phyloP scores from a whole-genome alignment of 768 basidiomycete genomes.

The Lactifluus pinguis region DNA sequence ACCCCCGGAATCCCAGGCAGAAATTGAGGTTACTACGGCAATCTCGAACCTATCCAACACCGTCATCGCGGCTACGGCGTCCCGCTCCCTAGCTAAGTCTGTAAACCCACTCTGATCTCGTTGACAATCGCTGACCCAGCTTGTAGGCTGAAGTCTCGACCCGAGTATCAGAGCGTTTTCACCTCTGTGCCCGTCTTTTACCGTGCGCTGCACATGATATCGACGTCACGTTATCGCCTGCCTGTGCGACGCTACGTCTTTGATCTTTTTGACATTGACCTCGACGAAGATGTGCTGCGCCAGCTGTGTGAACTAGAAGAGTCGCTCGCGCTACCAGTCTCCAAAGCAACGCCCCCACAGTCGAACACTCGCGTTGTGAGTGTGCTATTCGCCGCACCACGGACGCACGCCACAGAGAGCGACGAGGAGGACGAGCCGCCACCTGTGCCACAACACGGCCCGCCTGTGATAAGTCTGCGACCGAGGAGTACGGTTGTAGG shows the following conservation, averaged over 20 bases:
- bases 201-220: constrained; percentile 80
- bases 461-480: constrained; percentile 15
- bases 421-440: constrained; percentile 18
- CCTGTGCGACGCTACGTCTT: constrained; percentile 89
- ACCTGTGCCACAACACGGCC: neutral
- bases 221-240: constrained; percentile 81
- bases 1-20: constrained; percentile 57
- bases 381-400: constrained; percentile 17
- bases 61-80: constrained; percentile 91
- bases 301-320: constrained; percentile 44
- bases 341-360: constrained; percentile 24
- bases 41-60: constrained; percentile 94
- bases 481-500: constrained; percentile 18
- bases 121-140: neutral
- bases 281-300: constrained; percentile 53
- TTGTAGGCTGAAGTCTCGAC: constrained; percentile 64
- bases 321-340: constrained; percentile 31
- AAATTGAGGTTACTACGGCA: constrained; percentile 78
- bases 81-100: constrained; percentile 78
- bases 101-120: constrained; percentile 18
- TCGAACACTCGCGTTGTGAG: constrained; percentile 13
- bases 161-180: constrained; percentile 69
- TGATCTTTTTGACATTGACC: constrained; percentile 82
- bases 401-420: constrained; percentile 16
- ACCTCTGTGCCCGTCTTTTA: constrained; percentile 70